These are phyloP conservation scores for Hyphodiscus hymeniophilus DNA, from an alignment of 495 filamentous ascomycete genomes.

Conservation along the genomic window DNA sequence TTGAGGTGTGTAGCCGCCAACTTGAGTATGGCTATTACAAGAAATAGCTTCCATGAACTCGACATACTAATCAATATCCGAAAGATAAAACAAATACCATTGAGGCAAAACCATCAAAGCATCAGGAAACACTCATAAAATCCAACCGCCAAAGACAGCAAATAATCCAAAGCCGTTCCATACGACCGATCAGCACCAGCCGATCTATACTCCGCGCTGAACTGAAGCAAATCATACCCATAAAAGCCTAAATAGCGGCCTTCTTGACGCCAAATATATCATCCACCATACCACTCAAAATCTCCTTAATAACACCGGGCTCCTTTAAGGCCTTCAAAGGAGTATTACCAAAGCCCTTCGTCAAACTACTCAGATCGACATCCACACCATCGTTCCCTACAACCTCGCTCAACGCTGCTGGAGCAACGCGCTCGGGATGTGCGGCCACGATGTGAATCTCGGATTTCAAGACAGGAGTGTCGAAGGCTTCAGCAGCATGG, in stretches of 20 bases:
- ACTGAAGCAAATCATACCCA: neutral
- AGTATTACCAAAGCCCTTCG: slow-evolving; percentile 5
- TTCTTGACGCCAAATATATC: slow-evolving; percentile 22
- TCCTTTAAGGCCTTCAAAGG: slow-evolving; percentile 5
- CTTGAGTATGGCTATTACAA: too few species aligned
- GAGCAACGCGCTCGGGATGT: slow-evolving; percentile 18
- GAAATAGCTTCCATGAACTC: too few species aligned
- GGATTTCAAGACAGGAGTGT: slow-evolving; percentile 13
- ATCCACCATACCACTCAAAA: slow-evolving; percentile 22
- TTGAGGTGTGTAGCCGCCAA: too few species aligned
- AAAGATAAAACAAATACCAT: too few species aligned
- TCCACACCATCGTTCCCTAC: slow-evolving; percentile 23
- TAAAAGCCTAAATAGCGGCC: slow-evolving; percentile 6
- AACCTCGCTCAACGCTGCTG: slow-evolving; percentile 21
- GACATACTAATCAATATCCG: too few species aligned
- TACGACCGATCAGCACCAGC: too few species aligned
- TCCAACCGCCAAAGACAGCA: too few species aligned
- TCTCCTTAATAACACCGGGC: slow-evolving; percentile 15
- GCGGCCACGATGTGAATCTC: slow-evolving; percentile 21
- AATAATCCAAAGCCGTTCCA: too few species aligned
- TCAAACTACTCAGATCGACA: slow-evolving; percentile 15
- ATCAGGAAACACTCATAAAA: too few species aligned
- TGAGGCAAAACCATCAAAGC: too few species aligned
- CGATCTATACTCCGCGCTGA: too few species aligned
- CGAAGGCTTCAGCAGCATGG: slow-evolving; percentile 14